Evolutionary conservation across 129 eudicot species (phyloP).

Genomic region (Flaveria brownii): DNA sequence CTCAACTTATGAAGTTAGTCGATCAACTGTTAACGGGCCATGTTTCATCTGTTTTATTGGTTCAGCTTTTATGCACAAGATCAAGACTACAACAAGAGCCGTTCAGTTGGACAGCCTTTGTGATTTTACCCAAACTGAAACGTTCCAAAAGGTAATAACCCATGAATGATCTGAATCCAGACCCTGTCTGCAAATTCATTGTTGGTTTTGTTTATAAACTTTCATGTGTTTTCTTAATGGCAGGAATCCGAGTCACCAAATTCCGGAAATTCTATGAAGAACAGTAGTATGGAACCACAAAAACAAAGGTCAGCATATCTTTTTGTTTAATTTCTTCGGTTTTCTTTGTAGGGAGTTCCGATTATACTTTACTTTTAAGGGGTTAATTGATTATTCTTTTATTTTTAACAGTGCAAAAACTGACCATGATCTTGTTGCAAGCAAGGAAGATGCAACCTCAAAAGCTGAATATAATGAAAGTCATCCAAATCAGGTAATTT

Average conservation of each 20-base stretch:
- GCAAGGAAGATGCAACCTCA: conserved; percentile 32
- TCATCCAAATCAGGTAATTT: conserved; percentile 30
- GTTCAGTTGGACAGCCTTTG: conserved; percentile 65
- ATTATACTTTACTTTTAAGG: neutral
- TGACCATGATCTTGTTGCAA: conserved; percentile 24
- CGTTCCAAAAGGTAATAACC: conserved; percentile 39
- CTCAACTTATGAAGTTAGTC: too few species aligned
- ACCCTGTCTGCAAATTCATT: neutral
- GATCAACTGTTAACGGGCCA: too few species aligned
- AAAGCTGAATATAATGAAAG: conserved; percentile 24
- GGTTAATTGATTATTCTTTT: neutral
- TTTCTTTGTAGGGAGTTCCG: neutral
- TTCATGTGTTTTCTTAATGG: neutral
- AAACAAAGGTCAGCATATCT: conserved; percentile 44
- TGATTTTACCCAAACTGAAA: conserved; percentile 57
- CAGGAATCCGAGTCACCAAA: conserved; percentile 46
- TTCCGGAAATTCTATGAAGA: conserved; percentile 27
- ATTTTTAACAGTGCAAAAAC: conserved; percentile 28
- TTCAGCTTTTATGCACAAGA: conserved; percentile 83
- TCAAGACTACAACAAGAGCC: conserved; percentile 60
- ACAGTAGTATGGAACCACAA: conserved; percentile 30
- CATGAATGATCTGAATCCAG: neutral
- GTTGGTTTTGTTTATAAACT: neutral
- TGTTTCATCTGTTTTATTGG: conserved; percentile 1
- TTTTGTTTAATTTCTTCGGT: neutral